Conservation (phyloP, 345 rosid species). For the Capsella bursapastoris region DNA sequence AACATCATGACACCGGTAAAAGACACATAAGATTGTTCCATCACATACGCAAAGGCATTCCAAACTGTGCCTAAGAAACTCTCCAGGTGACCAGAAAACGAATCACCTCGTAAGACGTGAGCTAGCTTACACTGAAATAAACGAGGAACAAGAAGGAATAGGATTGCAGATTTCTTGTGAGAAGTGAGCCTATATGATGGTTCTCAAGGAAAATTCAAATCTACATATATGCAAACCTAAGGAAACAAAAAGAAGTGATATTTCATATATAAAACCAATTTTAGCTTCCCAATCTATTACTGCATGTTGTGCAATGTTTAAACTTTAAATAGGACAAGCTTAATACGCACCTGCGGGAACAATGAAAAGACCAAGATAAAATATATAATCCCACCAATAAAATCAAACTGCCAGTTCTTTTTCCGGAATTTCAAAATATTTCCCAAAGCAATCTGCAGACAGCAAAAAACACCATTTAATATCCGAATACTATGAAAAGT, state of each 20-base stretch:
- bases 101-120: conserved; percentile 85
- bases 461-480: conserved; percentile 28
- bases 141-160: conserved; percentile 22
- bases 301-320: not conserved
- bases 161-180: conserved; percentile 14
- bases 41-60: conserved; percentile 66
- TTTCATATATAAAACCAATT: not conserved
- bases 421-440: conserved; percentile 97
- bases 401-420: conserved; percentile 99
- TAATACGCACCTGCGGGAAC: conserved; percentile 84
- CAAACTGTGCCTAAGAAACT: conserved; percentile 85
- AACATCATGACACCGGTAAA: conserved; percentile 72
- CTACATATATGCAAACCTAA: conserved; percentile 6
- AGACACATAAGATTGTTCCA: conserved; percentile 83
- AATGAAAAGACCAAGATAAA: conserved; percentile 83
- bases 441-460: conserved; percentile 92
- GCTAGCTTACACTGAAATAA: conserved; percentile 83
- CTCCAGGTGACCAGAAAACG: conserved; percentile 84
- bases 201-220: conserved; percentile 13
- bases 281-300: conserved; percentile 17
- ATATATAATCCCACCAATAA: conserved; percentile 96
- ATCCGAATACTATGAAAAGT: conserved; percentile 23
- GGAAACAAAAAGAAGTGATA: not conserved
- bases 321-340: conserved; percentile 8
- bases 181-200: not conserved